Evolutionary conservation across 768 basidiomycete species (phyloP), one percentile per base, ranked within the genome.

Genomic region (Agaricus bisporus): DNA sequence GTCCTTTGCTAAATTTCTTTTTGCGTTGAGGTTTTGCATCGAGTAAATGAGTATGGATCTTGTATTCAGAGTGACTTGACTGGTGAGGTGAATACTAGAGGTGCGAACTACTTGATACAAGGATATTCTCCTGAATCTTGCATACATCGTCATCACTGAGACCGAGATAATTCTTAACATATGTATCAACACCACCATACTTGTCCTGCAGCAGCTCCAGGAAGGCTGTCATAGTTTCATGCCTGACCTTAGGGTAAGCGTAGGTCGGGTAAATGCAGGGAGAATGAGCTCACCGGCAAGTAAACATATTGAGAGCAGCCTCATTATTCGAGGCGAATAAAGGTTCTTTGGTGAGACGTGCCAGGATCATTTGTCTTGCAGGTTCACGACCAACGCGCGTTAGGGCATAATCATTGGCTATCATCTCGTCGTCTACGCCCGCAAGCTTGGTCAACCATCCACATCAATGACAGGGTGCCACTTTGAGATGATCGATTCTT

Each of bases 311-410:
- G n/a, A 88, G 70, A 1, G 87, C 87, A 20, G 87, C 86, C 51
- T 86, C 80, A 39, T 76, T 80, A 59, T 89, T 85, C 5, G 82
- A 75, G 1, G 85, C 83, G 63, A 91, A 91, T 11, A 87, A 56
- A 0, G 89, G 86, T 54, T 88, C 85, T 60, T 83, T 83, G 8
- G 75, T 69, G 26, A 91, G 75, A 6, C 89, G 77, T 38, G 73
- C 68, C 73, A 90, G 80, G 38, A 91, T 79, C 73, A 75, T 81
- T 57, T 79, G 80, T 25, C 89, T 78, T 11, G 82, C 80, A 17
- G 89, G 89, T 64, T 91, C 90, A 35, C 91, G 82, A 4, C 90
- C 90, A 36, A 92, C 71, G 54, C 87, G 74, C 17, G 86, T 91
- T 28, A 92, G 69, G 3, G 86, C 81, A 62, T 92, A 92, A 66